Evolutionary conservation across 257 asterid genomes (phyloP).

Genomic region (Fraxinus cuspidata): DNA sequence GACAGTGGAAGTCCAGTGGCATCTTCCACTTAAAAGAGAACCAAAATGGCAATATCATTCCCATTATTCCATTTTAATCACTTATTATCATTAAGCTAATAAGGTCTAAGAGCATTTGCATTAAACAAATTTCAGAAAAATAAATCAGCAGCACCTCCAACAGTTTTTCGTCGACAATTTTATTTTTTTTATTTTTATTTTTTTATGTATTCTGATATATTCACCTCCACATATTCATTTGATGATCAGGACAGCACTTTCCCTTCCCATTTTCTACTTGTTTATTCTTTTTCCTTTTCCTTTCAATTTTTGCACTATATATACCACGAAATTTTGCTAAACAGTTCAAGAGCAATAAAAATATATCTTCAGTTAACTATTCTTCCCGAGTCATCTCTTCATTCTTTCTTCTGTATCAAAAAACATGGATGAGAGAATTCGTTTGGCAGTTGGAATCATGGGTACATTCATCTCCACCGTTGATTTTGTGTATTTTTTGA

Average conservation of each 20-base stretch:
- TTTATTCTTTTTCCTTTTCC: conserved; percentile 8
- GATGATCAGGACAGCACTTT: conserved; percentile 27
- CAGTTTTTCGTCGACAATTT: conserved; percentile 20
- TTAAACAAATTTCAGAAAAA: conserved; percentile 13
- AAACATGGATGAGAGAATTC: conserved; percentile 61
- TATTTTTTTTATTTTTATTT: not conserved
- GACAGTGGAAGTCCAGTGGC: conserved; percentile 49
- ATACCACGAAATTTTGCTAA: conserved; percentile 13
- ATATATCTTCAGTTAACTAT: not conserved
- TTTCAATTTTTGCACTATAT: conserved; percentile 28
- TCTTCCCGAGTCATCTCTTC: not conserved
- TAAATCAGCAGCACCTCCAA: conserved; percentile 6
- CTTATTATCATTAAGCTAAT: conserved; percentile 1
- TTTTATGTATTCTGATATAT: conserved; percentile 12
- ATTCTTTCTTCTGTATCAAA: conserved; percentile 14
- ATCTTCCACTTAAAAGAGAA: conserved; percentile 46
- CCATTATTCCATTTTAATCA: conserved; percentile 17
- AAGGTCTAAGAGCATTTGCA: conserved; percentile 21
- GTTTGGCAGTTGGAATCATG: conserved; percentile 66
- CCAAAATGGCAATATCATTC: conserved; percentile 23
- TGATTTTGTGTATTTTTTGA: not conserved
- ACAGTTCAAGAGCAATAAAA: conserved; percentile 27
- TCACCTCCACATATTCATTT: conserved; percentile 37
- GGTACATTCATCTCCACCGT: conserved; percentile 37
- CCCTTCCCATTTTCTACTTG: conserved; percentile 10